Conservation (phyloP, 257 asterid genomes). For the Solanum chmielewskii region DNA sequence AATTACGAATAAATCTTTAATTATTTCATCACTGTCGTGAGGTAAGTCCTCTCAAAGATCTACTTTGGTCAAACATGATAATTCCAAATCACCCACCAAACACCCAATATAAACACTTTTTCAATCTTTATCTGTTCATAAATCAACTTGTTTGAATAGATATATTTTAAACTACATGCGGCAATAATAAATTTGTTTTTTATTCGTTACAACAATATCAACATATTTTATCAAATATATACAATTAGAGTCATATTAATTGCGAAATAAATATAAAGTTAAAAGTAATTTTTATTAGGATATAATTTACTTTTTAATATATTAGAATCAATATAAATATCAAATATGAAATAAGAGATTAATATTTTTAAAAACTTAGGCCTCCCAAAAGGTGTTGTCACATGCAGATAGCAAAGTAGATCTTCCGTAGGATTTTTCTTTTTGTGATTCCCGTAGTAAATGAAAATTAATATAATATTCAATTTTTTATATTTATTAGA, state of each 20-base stretch:
- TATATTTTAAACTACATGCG: neutral
- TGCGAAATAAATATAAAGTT: too few species aligned
- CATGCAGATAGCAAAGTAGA: neutral
- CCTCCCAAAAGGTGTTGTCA: neutral
- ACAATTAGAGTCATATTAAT: too few species aligned
- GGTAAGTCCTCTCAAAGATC: neutral
- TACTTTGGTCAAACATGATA: neutral
- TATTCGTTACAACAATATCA: neutral
- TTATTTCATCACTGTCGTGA: too few species aligned
- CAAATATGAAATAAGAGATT: too few species aligned
- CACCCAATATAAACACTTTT: neutral
- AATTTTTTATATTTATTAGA: too few species aligned
- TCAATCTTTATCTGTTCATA: neutral
- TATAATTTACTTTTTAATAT: too few species aligned
- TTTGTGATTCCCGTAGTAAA: neutral
- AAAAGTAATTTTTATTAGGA: accelerated
- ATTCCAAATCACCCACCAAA: neutral
- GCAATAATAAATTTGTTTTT: neutral
- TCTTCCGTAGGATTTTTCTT: neutral
- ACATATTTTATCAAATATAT: too few species aligned
- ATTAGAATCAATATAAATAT: too few species aligned
- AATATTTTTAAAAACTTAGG: neutral
- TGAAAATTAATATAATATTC: too few species aligned
- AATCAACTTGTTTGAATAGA: neutral
- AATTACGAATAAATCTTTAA: too few species aligned